Base-by-base conservation (phyloP, 352 stramenopile species). In the Phytophthora tentaculata region DNA sequence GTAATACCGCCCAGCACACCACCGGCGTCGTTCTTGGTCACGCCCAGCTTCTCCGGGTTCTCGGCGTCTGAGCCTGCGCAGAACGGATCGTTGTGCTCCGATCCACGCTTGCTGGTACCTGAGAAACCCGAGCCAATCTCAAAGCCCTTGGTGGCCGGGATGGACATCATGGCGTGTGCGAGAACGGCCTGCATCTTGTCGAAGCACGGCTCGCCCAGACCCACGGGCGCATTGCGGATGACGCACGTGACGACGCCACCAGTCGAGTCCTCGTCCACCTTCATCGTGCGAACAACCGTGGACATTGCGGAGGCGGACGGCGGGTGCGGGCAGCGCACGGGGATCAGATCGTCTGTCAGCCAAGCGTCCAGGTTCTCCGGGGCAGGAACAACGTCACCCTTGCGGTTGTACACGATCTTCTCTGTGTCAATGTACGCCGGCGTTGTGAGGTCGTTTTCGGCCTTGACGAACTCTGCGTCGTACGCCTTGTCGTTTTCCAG, bases 71-170 rank as follows among this genome's bases (percentile, higher is more conserved):
- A 50, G 35, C 71, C 67, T 20, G 69, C 71, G 59, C 87, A 95
- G 88, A 99, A 99, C 62, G 98, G 95, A 76, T 99, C 98, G 79
- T 99, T 99, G 84, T 99, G 98, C 63, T 99, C 80, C 54, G 95
- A 99, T 35, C 98, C 98, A 32, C 90, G 97, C 76, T 99, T 92
- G 57, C 97, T 86, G 24, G 97, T 99, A 55, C 98, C 97, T 7
- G 78, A 89, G 79, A 99, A 99, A 37, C 86, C 89, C 32, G 84
- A 95, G 61, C 96, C 93, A 56, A 99, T 98, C 83, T 99, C 97
- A 73, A 99, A 99, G 29, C 98, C 98, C 84, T 99, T 99, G 56
- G 97, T 98, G 35, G 97, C 98, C 22, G 98, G 97, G 69, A 99
- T 97, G 29, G 96, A 99, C 77, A 99, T 95, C 85, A 98, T 99